These are phyloP conservation scores for Cladosporium sp. DNA, from an alignment of 2,329 filamentous ascomycete genomes.

Conservation along the genomic window DNA sequence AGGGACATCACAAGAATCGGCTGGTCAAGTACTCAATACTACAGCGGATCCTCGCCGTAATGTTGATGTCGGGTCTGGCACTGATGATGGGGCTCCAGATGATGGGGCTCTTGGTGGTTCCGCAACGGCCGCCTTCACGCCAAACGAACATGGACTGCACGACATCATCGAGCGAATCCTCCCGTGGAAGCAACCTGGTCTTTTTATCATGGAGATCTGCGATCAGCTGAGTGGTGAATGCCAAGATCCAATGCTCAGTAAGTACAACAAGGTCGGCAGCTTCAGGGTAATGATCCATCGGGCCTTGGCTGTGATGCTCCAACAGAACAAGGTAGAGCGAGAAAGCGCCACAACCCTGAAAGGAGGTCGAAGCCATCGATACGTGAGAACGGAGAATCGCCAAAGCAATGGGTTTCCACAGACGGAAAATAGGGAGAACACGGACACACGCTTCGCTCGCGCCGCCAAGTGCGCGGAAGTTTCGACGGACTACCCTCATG, in stretches of 20 bases:
- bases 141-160: not conserved
- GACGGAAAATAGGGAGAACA: too few species aligned
- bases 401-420: too few species aligned
- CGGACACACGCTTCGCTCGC: too few species aligned
- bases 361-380: not conserved
- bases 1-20: too few species aligned
- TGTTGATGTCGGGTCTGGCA: too few species aligned
- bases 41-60: too few species aligned
- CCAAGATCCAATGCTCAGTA: not conserved
- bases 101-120: too few species aligned
- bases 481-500: too few species aligned
- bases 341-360: not conserved
- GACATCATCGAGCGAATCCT: not conserved
- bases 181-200: not conserved
- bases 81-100: too few species aligned
- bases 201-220: not conserved
- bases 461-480: too few species aligned
- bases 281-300: not conserved
- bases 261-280: not conserved
- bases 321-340: not conserved
- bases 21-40: too few species aligned
- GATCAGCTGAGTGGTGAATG: not conserved
- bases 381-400: too few species aligned
- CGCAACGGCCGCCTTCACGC: not conserved
- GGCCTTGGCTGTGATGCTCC: not conserved